Base-by-base conservation (phyloP, 805 yeast species). In the Candida maesae region DNA sequence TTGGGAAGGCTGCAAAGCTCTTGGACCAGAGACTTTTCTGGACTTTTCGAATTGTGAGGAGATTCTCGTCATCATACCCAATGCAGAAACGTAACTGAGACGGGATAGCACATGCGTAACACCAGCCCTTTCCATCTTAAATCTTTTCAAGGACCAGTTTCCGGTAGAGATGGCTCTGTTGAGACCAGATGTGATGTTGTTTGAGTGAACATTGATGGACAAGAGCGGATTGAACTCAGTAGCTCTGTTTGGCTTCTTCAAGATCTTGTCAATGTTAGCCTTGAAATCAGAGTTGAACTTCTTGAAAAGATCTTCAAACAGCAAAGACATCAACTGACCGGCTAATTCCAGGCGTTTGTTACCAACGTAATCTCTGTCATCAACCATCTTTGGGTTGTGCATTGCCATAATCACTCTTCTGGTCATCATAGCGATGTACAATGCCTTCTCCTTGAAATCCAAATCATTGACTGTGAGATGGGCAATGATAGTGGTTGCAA, bases 101-200 rank as follows among this genome's bases (percentile, higher is more conserved):
- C 99, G 77, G 44, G 95, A 84, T 41, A 93, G 71, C 29, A 93
- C 97, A 62, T 93, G 99, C 3, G 99, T 93, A 38, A 93, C 99
- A 67, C 99, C 99, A 0, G 99, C 99, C 47, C 99, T 78, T 67
- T 93, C 99, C 99, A 93, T 93, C 81, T 90, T 91, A 73, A 93
- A 93, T 69, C 99, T 84, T 67, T 93, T 93, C 59, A 93, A 74
- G 3, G 97, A 88, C 99, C 99, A 93, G 63, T 93, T 93, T 53
- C 99, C 99, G 0, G 99, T 93, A 13, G 98, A 90, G 35, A 93
- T 93, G 33, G 99, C 97, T 57, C 98, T 76, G 61, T 89, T 90
- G 64, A 93, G 70, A 23, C 99, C 99, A 59, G 84, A 84, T 12
- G 99, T 88, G 51, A 93, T 90, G 58, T 90, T 89, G 56, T 86